Conservation (phyloP, 2,329 filamentous ascomycete species). For the Arthrinium puccinioides region DNA sequence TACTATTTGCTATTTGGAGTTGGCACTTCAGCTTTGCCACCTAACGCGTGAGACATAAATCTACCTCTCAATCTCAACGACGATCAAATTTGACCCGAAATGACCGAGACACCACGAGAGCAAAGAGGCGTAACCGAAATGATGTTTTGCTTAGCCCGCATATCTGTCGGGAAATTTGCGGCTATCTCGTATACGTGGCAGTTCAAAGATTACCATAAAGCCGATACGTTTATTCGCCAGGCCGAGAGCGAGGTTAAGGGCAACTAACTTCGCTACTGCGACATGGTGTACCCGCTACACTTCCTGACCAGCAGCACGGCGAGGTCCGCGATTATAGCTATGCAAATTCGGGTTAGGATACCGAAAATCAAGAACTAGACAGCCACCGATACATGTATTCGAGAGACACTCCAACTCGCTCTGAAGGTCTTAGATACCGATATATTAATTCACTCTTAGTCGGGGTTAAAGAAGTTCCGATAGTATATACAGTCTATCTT, state of each 20-base stretch:
- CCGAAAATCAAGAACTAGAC: background rate
- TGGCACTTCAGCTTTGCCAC: slow-evolving; percentile 11
- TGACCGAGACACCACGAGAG: slow-evolving; percentile 22
- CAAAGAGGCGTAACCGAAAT: slow-evolving; percentile 25
- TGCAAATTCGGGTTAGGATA: slow-evolving; percentile 15
- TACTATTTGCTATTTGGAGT: slow-evolving; percentile 34
- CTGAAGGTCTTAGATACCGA: background rate
- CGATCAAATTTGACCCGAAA: slow-evolving; percentile 27
- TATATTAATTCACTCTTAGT: background rate
- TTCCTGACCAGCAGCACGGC: slow-evolving; percentile 11
- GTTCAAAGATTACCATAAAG: slow-evolving; percentile 5
- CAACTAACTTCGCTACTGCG: slow-evolving; percentile 35
- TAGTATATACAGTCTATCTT: background rate
- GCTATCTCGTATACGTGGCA: background rate
- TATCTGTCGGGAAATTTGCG: slow-evolving; percentile 25
- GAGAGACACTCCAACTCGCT: background rate
- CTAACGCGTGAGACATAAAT: slow-evolving; percentile 20
- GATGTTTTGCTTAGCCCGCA: slow-evolving; percentile 28
- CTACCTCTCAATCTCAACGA: slow-evolving; percentile 30
- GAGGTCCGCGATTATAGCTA: slow-evolving; percentile 10
- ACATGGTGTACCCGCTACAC: slow-evolving; percentile 22
- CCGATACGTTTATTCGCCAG: slow-evolving; percentile 25
- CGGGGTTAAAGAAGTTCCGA: background rate
- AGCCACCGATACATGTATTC: slow-evolving; percentile 1
- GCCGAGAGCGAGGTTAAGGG: slow-evolving; percentile 33